phyloP scores from a whole-genome alignment of 192 early-diverging fungal genomes.

The Linnemannia zychae region DNA sequence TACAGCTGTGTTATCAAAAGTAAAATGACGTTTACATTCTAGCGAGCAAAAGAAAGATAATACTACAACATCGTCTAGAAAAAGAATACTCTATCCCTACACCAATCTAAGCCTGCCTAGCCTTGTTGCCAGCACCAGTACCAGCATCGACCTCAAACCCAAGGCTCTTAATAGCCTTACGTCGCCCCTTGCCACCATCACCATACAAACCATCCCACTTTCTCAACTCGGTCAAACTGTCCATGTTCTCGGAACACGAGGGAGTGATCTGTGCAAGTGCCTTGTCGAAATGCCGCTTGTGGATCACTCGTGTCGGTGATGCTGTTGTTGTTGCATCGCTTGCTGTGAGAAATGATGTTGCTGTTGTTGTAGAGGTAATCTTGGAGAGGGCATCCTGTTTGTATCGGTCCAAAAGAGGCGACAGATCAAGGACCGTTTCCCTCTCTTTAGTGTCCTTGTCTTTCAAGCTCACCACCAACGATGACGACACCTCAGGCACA shows the following conservation, averaged over 20 bases:
- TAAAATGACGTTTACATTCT: background rate
- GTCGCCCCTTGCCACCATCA: conserved; percentile 73
- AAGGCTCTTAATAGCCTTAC: conserved; percentile 61
- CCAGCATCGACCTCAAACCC: conserved; percentile 60
- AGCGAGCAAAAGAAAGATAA: background rate
- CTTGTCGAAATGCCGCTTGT: conserved; percentile 82
- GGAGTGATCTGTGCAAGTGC: conserved; percentile 89
- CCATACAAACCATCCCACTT: conserved; percentile 95
- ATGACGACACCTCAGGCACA: background rate
- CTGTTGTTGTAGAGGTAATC: conserved; percentile 14
- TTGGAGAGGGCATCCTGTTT: conserved; percentile 18
- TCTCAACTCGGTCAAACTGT: conserved; percentile 86
- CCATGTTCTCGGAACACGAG: conserved; percentile 91
- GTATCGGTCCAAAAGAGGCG: conserved; percentile 35
- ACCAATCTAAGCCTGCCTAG: background rate
- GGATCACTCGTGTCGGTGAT: conserved; percentile 56
- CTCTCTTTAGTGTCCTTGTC: background rate
- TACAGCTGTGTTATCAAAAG: background rate
- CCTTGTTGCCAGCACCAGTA: background rate
- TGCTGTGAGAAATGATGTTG: background rate
- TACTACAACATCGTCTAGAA: background rate
- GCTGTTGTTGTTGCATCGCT: background rate
- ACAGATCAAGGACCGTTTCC: conserved; percentile 36
- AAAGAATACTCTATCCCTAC: background rate
- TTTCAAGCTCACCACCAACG: background rate